Evolutionary conservation across 352 stramenopile species (phyloP).

Genomic region (Plasmopara viticola): DNA sequence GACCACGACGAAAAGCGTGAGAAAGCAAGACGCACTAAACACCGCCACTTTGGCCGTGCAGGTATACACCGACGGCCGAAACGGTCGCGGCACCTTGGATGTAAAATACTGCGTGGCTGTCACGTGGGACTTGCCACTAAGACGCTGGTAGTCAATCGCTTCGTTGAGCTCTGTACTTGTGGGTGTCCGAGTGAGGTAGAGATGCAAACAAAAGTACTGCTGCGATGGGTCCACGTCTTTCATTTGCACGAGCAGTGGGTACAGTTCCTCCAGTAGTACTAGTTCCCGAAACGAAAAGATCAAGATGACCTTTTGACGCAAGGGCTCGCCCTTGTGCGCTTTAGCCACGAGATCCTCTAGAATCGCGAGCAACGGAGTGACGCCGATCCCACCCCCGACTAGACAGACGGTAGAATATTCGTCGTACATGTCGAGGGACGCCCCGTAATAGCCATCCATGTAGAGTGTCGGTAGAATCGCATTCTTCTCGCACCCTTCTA

Average conservation of each 20-base stretch:
- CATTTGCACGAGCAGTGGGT: conserved; percentile 27
- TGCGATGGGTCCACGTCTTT: conserved; percentile 24
- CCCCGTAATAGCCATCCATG: conserved; percentile 50
- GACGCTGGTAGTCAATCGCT: conserved; percentile 19
- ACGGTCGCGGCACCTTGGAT: conserved; percentile 16
- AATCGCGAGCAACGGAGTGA: conserved; percentile 40
- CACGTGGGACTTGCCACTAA: conserved; percentile 9
- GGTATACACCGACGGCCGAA: conserved; percentile 25
- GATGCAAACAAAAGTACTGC: conserved; percentile 20
- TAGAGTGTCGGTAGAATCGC: conserved; percentile 34
- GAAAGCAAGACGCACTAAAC: conserved; percentile 20
- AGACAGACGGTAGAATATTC: conserved; percentile 39
- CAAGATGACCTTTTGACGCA: conserved; percentile 30
- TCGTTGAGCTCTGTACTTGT: conserved; percentile 15
- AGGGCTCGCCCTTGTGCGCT: conserved; percentile 3
- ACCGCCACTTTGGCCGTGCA: conserved; percentile 15
- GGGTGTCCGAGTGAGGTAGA: conserved; percentile 27
- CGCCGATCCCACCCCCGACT: conserved; percentile 43
- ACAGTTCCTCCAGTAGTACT: conserved; percentile 35
- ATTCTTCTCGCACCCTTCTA: conserved; percentile 22
- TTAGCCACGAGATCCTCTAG: conserved; percentile 38
- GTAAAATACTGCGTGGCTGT: conserved; percentile 7
- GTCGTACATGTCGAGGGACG: conserved; percentile 35
- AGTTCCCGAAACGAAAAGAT: conserved; percentile 42
- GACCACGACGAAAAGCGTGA: conserved; percentile 20